These are phyloP conservation scores for Lasiodiplodia theobromae DNA, from an alignment of 2,329 filamentous ascomycete genomes.

Conservation along the genomic window DNA sequence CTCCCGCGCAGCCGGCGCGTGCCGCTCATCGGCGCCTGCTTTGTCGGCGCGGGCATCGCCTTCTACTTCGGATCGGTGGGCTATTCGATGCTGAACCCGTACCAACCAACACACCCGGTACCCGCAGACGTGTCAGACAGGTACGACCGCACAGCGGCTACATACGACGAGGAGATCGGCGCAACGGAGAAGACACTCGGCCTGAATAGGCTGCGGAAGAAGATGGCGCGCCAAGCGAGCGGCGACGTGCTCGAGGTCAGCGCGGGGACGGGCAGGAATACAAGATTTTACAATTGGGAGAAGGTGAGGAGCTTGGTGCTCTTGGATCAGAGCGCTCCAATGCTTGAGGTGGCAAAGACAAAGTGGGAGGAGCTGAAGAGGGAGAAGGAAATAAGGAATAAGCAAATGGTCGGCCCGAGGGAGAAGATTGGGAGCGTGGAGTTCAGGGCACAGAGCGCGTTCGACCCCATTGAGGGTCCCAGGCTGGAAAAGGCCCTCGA, in stretches of 20 bases:
- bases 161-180: constrained; percentile 57
- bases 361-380: constrained; percentile 56
- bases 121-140: constrained; percentile 52
- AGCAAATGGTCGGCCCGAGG: constrained; percentile 4
- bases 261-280: constrained; percentile 58
- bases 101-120: constrained; percentile 33
- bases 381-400: constrained; percentile 32
- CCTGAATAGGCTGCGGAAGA: constrained; percentile 49
- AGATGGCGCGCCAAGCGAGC: constrained; percentile 48
- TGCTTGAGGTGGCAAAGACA: constrained; percentile 56
- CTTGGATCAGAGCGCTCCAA: constrained; percentile 55
- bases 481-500: constrained; percentile 36
- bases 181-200: constrained; percentile 52
- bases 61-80: constrained; percentile 13
- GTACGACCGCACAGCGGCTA: constrained; percentile 54
- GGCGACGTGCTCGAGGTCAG: constrained; percentile 59
- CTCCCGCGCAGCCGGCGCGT: constrained; percentile 8
- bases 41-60: constrained; percentile 8
- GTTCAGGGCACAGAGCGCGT: constrained; percentile 54
- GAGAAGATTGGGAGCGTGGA: constrained; percentile 33
- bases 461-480: constrained; percentile 52
- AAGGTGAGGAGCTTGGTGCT: constrained; percentile 54
- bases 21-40: constrained; percentile 13
- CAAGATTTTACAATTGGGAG: constrained; percentile 52
- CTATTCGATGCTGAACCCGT: constrained; percentile 26